Evolutionary conservation across 1,284 basidiomycete genomes (phyloP).

Genomic region (Taiwanofungus camphoratus): DNA sequence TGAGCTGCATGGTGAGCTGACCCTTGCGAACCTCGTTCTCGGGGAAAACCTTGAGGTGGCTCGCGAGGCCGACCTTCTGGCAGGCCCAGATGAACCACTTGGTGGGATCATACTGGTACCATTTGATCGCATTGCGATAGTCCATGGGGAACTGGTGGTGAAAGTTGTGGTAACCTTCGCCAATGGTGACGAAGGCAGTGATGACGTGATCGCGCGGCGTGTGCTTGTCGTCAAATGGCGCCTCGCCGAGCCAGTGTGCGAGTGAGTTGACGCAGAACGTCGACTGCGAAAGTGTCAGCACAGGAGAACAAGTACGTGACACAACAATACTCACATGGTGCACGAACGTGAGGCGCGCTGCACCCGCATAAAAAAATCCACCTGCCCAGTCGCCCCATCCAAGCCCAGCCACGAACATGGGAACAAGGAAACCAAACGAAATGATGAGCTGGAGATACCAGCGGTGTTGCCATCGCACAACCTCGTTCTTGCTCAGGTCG

Average conservation of each 20-base stretch:
- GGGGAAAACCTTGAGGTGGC: constrained; percentile 88
- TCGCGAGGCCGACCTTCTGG: constrained; percentile 68
- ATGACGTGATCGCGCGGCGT: constrained; percentile 86
- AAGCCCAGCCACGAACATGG: constrained; percentile 72
- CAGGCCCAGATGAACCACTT: constrained; percentile 87
- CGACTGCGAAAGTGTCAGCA: constrained; percentile 42
- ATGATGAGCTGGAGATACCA: constrained; percentile 73
- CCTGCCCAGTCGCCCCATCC: constrained; percentile 83
- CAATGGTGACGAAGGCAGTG: constrained; percentile 84
- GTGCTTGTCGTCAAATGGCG: constrained; percentile 93
- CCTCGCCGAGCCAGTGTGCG: constrained; percentile 90
- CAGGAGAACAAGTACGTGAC: background rate
- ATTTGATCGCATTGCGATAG: constrained; percentile 89
- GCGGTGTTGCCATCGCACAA: constrained; percentile 86
- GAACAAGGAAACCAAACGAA: constrained; percentile 69
- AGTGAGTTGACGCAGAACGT: constrained; percentile 96
- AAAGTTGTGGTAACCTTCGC: constrained; percentile 97
- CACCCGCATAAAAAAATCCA: constrained; percentile 84
- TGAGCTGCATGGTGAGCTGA: constrained; percentile 89
- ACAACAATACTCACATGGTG: constrained; percentile 65
- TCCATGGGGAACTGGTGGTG: constrained; percentile 95
- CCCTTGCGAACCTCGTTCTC: constrained; percentile 93
- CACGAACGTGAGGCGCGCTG: constrained; percentile 78
- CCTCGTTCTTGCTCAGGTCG: constrained; percentile 72
- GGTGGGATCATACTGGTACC: constrained; percentile 87